Evolutionary conservation across 1,284 basidiomycete genomes (phyloP).

Genomic region (Limonomyces culmigenus): DNA sequence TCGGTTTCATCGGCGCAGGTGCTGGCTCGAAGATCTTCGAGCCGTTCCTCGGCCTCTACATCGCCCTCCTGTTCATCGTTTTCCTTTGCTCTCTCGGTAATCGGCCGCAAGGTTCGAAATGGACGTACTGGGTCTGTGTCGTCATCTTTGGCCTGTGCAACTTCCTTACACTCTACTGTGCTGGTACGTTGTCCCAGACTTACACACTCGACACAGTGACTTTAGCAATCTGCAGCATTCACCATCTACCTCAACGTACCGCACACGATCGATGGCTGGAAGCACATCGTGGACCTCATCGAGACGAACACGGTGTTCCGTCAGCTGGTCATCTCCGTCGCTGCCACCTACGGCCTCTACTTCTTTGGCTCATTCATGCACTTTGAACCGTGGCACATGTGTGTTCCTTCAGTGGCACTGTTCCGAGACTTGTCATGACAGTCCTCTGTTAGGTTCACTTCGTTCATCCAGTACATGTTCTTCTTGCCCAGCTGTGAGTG

Average conservation of each 20-base stretch:
- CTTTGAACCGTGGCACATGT: constrained; percentile 88
- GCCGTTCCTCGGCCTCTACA: constrained; percentile 69
- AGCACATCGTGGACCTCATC: constrained; percentile 49
- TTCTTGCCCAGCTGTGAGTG: constrained; percentile 55
- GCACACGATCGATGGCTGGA: constrained; percentile 57
- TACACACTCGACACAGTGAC: constrained; percentile 22
- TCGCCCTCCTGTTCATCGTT: constrained; percentile 59
- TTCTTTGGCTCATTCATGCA: constrained; percentile 76
- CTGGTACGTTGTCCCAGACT: constrained; percentile 22
- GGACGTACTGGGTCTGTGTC: constrained; percentile 64
- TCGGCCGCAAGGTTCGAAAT: constrained; percentile 76
- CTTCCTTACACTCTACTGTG: constrained; percentile 73
- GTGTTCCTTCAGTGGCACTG: constrained; percentile 47
- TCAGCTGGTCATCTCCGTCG: constrained; percentile 64
- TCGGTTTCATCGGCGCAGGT: constrained; percentile 57
- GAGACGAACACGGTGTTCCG: constrained; percentile 53
- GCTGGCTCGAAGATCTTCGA: constrained; percentile 68
- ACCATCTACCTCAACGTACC: constrained; percentile 78
- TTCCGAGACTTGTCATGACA: constrained; percentile 19
- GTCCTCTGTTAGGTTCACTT: constrained; percentile 91
- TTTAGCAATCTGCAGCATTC: constrained; percentile 77
- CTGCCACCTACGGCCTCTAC: constrained; percentile 83
- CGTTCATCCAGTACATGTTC: constrained; percentile 75
- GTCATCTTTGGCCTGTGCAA: constrained; percentile 63
- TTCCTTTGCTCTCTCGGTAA: constrained; percentile 76